These are phyloP conservation scores for Dispira simplex DNA, from an alignment of 192 early-diverging fungal genomes.

Conservation along the genomic window DNA sequence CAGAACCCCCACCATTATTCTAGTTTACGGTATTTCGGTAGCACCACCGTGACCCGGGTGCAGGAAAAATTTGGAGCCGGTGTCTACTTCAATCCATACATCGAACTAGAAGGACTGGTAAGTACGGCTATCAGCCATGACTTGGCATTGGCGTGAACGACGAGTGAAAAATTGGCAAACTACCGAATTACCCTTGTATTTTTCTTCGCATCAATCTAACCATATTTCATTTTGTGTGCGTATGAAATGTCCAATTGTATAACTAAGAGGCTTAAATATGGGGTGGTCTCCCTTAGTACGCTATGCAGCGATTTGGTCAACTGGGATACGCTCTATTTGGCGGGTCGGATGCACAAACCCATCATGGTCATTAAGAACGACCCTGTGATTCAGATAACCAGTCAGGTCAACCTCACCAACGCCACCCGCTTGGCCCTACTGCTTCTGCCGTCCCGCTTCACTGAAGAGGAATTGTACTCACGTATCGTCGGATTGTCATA, in stretches of 20 bases:
- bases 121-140: constrained; percentile 12
- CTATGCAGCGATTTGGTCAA: constrained; percentile 77
- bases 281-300: constrained; percentile 82
- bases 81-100: constrained; percentile 91
- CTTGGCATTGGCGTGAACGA: neutral
- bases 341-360: constrained; percentile 96
- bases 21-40: constrained; percentile 54
- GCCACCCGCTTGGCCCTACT: constrained; percentile 74
- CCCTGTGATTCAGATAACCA: constrained; percentile 23
- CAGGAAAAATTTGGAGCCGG: constrained; percentile 82
- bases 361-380: constrained; percentile 27
- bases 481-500: constrained; percentile 82
- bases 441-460: constrained; percentile 67
- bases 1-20: constrained; percentile 90
- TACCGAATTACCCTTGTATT: constrained; percentile 12
- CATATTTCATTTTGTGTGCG: no score
- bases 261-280: constrained; percentile 74
- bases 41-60: constrained; percentile 46
- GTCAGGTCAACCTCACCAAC: constrained; percentile 69
- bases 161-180: neutral
- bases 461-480: constrained; percentile 60
- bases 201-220: neutral
- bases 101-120: constrained; percentile 74
- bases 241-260: neutral
- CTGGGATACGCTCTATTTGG: constrained; percentile 92